Conservation (phyloP, 192 early-diverging fungal genomes). For the Backusella tuberculispora region DNA sequence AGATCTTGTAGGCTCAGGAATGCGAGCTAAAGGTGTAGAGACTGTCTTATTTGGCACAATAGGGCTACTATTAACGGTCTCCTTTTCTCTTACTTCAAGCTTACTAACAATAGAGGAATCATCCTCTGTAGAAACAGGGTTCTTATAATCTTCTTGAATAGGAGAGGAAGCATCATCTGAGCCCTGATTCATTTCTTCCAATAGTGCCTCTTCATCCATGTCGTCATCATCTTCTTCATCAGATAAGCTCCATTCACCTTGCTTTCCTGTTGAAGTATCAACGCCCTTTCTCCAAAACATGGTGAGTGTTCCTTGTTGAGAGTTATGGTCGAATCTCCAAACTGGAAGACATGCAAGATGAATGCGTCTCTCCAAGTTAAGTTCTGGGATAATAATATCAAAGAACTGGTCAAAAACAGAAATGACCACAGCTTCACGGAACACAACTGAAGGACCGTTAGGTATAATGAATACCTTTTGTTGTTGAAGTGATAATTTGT, state of each 20-base stretch:
- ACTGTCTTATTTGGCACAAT: constrained; percentile 5
- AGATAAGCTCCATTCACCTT: constrained; percentile 32
- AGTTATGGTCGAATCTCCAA: constrained; percentile 20
- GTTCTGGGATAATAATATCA: constrained; percentile 74
- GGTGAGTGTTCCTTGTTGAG: constrained; percentile 39
- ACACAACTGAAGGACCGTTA: constrained; percentile 41
- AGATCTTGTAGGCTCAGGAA: constrained; percentile 26
- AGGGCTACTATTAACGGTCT: neutral
- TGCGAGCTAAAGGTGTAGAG: constrained; percentile 1
- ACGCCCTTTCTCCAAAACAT: constrained; percentile 56
- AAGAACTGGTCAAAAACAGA: constrained; percentile 63
- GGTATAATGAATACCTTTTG: constrained; percentile 48
- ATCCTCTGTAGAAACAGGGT: neutral
- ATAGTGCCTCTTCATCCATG: constrained; percentile 44
- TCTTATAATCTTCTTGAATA: neutral
- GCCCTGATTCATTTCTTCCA: constrained; percentile 19
- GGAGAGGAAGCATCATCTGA: neutral
- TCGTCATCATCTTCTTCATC: constrained; percentile 50
- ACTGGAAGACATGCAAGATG: constrained; percentile 58
- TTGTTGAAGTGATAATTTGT: constrained; percentile 61
- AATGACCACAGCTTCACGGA: constrained; percentile 69
- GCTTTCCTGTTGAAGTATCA: constrained; percentile 29
- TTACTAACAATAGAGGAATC: constrained; percentile 10
- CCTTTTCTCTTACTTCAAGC: neutral
- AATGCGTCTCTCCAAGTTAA: constrained; percentile 74